These are phyloP conservation scores for Yamadazyma siamensis DNA, from an alignment of 1,139 yeast species.

Conservation along the genomic window DNA sequence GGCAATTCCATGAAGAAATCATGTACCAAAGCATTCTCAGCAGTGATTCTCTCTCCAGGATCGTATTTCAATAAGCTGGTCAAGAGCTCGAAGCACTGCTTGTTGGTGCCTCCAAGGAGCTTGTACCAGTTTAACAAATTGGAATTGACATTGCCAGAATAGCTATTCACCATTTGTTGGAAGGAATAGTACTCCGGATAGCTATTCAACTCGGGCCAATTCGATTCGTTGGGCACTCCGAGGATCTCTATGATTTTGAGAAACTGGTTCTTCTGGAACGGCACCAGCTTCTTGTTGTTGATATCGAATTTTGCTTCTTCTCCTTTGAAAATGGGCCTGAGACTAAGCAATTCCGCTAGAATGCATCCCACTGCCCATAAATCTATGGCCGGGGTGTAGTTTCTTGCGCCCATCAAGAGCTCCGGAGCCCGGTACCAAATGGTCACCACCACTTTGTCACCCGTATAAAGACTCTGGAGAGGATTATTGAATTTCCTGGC, in stretches of 20 bases:
- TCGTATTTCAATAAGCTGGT: constrained; percentile 71
- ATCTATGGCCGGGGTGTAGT: constrained; percentile 93
- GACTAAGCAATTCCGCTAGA: constrained; percentile 81
- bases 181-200: constrained; percentile 81
- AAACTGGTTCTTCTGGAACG: constrained; percentile 90
- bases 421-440: constrained; percentile 99
- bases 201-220: constrained; percentile 74
- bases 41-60: constrained; percentile 72
- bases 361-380: constrained; percentile 98
- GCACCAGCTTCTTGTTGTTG: constrained; percentile 78
- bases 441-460: constrained; percentile 96
- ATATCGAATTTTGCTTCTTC: constrained; percentile 93
- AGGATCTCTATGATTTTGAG: constrained; percentile 85
- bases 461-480: constrained; percentile 82
- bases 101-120: constrained; percentile 70
- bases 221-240: constrained; percentile 76
- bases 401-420: constrained; percentile 82
- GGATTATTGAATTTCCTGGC: constrained; percentile 91
- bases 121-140: constrained; percentile 83
- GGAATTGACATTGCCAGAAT: constrained; percentile 55
- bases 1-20: constrained; percentile 71
- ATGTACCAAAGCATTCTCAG: constrained; percentile 71
- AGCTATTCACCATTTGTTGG: constrained; percentile 43
- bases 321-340: constrained; percentile 93
- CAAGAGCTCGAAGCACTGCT: constrained; percentile 63